These are phyloP conservation scores for Chamaecyparis obtusa DNA, from an alignment of 75 land plant species.

Conservation along the genomic window DNA sequence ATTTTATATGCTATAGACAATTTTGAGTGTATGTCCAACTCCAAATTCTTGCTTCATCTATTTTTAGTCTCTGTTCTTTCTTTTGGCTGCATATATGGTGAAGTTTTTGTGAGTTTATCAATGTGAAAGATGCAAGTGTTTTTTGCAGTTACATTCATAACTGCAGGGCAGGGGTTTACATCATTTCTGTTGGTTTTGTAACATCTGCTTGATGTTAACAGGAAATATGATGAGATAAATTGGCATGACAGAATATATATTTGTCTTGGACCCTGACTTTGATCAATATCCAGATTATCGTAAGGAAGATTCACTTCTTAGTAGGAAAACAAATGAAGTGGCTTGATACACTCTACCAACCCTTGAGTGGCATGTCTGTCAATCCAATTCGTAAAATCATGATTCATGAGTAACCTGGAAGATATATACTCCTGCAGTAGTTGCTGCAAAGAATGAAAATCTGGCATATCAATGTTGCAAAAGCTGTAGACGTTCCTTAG, in stretches of 20 bases:
- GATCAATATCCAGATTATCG: not conserved
- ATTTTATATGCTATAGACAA: too few relatives aligned
- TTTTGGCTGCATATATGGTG: too few relatives aligned
- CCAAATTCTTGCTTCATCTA: too few relatives aligned
- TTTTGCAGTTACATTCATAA: too few relatives aligned
- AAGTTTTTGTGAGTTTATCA: too few relatives aligned
- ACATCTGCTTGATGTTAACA: not conserved
- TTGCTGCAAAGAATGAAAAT: not conserved
- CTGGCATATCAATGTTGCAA: not conserved
- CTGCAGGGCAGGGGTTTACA: too few relatives aligned
- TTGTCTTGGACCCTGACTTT: not conserved
- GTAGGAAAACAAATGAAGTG: not conserved
- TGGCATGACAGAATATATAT: not conserved
- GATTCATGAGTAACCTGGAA: not conserved
- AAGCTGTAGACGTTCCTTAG: not conserved
- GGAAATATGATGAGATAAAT: not conserved
- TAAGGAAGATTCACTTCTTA: not conserved
- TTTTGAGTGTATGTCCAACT: too few relatives aligned
- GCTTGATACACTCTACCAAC: not conserved
- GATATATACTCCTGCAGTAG: not conserved
- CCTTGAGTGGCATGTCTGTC: not conserved
- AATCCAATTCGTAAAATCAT: not conserved
- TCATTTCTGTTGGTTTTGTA: not conserved
- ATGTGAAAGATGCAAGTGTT: too few relatives aligned
- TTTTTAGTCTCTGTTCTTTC: too few relatives aligned